Evolutionary conservation across 495 filamentous ascomycete genomes (phyloP).

Genomic region (Chaetomium tenue): DNA sequence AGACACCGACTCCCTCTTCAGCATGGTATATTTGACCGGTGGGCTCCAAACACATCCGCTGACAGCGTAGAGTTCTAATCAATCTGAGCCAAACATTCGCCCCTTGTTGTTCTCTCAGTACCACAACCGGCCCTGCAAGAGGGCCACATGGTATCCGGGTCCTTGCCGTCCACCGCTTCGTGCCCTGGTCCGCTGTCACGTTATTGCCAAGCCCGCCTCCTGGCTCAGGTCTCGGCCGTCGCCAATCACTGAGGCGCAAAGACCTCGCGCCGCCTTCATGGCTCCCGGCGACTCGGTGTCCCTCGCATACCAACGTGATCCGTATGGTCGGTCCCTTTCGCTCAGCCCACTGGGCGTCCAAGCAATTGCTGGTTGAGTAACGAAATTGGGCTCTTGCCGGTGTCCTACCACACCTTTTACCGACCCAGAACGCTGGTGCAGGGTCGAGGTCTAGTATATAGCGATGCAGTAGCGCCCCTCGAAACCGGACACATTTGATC

Average conservation of each 20-base stretch:
- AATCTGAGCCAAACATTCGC: background rate
- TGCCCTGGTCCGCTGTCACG: slow-evolving; percentile 7
- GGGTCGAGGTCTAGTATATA: background rate
- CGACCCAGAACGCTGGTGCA: background rate
- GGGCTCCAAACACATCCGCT: background rate
- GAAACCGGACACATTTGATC: background rate
- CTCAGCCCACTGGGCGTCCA: slow-evolving; percentile 7
- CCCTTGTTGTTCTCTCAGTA: background rate
- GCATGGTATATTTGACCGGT: background rate
- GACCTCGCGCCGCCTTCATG: slow-evolving; percentile 6
- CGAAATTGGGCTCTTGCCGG: background rate
- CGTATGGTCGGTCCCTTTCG: slow-evolving; percentile 24
- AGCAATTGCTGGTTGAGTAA: background rate
- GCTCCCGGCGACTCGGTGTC: slow-evolving; percentile 18
- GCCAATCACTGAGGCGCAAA: slow-evolving; percentile 6
- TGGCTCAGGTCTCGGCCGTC: background rate
- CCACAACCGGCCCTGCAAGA: background rate
- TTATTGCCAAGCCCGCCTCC: slow-evolving; percentile 12
- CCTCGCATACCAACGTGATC: slow-evolving; percentile 22
- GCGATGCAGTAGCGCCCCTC: background rate
- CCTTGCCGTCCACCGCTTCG: slow-evolving; percentile 8
- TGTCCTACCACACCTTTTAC: background rate
- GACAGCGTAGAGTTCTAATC: background rate
- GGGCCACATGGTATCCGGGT: slow-evolving; percentile 9
- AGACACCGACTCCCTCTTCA: slow-evolving; percentile 7